Conservation (phyloP, 441 rosid genomes). For the Aquilaria agallochum region DNA sequence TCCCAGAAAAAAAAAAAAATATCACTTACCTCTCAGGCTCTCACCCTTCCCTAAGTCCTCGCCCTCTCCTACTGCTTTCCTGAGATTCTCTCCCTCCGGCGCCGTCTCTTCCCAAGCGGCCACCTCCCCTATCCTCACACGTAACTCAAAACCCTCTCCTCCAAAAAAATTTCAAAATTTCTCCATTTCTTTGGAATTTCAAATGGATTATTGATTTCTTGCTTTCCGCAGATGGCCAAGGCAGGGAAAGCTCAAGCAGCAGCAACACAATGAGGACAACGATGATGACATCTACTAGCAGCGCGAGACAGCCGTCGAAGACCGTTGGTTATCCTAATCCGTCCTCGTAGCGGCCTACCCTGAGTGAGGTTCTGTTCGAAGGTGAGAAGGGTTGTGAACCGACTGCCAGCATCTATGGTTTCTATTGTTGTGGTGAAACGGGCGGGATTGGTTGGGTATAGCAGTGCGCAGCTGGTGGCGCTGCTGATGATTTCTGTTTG, state of each 20-base stretch:
- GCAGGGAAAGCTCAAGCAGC: slow-evolving; percentile 37
- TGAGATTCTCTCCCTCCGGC: too few species aligned
- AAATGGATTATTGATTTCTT: slow-evolving; percentile 1
- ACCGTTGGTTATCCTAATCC: slow-evolving; percentile 42
- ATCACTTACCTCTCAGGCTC: too few species aligned
- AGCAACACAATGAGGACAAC: slow-evolving; percentile 35
- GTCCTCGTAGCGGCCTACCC: slow-evolving; percentile 22
- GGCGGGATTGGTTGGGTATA: slow-evolving; percentile 47
- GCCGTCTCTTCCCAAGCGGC: too few species aligned
- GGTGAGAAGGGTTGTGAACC: slow-evolving; percentile 54
- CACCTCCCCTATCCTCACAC: background rate
- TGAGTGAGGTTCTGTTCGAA: slow-evolving; percentile 48
- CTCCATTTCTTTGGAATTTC: background rate
- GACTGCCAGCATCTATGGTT: slow-evolving; percentile 65
- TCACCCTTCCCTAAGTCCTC: too few species aligned
- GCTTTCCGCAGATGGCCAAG: slow-evolving; percentile 49
- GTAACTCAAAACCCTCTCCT: background rate
- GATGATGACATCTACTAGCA: slow-evolving; percentile 29
- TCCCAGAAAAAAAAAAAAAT: too few species aligned
- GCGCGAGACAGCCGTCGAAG: slow-evolving; percentile 36
- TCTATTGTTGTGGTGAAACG: slow-evolving; percentile 56
- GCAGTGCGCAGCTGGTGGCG: slow-evolving; percentile 23
- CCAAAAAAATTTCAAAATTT: background rate
- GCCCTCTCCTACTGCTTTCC: too few species aligned
- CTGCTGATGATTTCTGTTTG: slow-evolving; percentile 15